Evolutionary conservation across 2,329 filamentous ascomycete genomes (phyloP).

Genomic region (Hymenoscyphus fructigenus): DNA sequence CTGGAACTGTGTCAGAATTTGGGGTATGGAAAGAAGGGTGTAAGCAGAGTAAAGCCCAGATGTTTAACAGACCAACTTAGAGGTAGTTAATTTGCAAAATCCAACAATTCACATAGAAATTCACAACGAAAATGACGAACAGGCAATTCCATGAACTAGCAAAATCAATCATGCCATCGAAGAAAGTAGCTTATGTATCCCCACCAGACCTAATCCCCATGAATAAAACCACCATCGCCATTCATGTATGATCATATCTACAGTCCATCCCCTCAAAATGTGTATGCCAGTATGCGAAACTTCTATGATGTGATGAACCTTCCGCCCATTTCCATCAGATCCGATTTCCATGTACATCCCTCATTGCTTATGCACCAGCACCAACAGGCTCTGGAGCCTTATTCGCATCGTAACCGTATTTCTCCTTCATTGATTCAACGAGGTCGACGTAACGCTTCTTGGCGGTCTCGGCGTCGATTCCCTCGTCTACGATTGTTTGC

Average conservation of each 20-base stretch:
- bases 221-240: background rate
- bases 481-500: slow-evolving; percentile 67
- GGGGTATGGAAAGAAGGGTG: no score
- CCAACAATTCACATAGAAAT: background rate
- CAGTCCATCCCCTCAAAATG: background rate
- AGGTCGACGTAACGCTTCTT: slow-evolving; percentile 74
- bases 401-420: slow-evolving; percentile 65
- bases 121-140: background rate
- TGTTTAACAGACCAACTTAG: background rate
- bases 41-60: no score
- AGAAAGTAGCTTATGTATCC: background rate
- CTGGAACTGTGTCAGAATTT: no score
- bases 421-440: slow-evolving; percentile 69
- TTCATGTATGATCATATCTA: no score
- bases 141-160: background rate
- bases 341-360: background rate
- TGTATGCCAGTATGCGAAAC: background rate
- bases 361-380: background rate
- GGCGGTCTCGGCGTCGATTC: slow-evolving; percentile 60
- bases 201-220: background rate
- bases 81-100: background rate
- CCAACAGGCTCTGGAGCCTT: slow-evolving; percentile 61
- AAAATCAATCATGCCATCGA: background rate
- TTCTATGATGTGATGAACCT: background rate
- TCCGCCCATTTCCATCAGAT: no score